phyloP scores from a whole-genome alignment of 2,329 filamentous ascomycete species.

The Aspergillus vadensis region DNA sequence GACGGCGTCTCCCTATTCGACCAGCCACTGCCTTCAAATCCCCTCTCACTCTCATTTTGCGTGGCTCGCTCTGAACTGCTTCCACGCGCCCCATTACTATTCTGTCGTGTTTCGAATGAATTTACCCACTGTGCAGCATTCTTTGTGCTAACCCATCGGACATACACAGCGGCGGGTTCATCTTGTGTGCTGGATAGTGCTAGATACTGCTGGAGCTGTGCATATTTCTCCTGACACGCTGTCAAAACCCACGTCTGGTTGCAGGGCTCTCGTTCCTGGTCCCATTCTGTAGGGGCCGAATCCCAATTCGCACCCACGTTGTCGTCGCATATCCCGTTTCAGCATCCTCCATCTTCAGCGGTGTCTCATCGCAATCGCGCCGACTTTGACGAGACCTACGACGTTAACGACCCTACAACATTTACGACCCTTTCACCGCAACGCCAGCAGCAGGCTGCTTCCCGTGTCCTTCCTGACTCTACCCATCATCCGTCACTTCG shows the following conservation, averaged over 20 bases:
- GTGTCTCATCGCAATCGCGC: constrained; percentile 48
- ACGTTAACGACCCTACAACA: constrained; percentile 53
- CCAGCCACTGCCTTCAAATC: constrained; percentile 35
- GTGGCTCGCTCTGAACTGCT: constrained; percentile 17
- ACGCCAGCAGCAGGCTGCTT: constrained; percentile 50
- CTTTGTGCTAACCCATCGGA: constrained; percentile 11
- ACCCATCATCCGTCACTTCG: constrained; percentile 43
- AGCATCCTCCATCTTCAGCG: constrained; percentile 31
- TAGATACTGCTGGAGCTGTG: constrained; percentile 16
- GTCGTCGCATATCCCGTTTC: constrained; percentile 32
- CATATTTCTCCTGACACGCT: constrained; percentile 13
- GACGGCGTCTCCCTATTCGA: constrained; percentile 23
- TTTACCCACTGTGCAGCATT: constrained; percentile 31
- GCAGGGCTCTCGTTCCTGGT: constrained; percentile 2
- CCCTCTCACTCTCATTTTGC: constrained; percentile 14
- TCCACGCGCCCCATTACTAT: constrained; percentile 11
- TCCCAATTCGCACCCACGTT: constrained; percentile 28
- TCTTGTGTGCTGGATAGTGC: constrained; percentile 13
- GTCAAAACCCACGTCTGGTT: neutral
- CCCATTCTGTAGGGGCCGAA: constrained; percentile 11
- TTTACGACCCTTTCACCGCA: constrained; percentile 47
- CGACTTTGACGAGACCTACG: constrained; percentile 57
- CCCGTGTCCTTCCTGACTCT: constrained; percentile 48
- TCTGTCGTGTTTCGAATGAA: constrained; percentile 16
- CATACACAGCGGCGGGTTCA: constrained; percentile 13